Base-by-base conservation (phyloP, 164 flowering plant species). In the Vitis labrusca region DNA sequence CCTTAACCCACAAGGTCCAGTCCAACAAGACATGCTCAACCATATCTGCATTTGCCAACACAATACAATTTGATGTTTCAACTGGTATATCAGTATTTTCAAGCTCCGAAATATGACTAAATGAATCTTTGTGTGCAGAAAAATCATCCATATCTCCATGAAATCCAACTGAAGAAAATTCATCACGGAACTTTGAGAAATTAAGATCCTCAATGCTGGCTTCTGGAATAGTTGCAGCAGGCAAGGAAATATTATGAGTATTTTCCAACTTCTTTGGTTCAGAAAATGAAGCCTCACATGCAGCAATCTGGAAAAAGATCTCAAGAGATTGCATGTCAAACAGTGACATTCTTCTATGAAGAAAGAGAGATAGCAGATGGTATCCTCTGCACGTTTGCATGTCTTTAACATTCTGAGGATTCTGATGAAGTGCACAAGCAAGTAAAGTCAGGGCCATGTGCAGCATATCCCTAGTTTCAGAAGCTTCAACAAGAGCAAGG, bases 1-100 rank as follows among this genome's bases (percentile, higher is more conserved):
- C 89, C 9, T 84, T 82, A 47, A 96, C 99, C 99, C 99, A 96
- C 76, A 96, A 77, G 23, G 99, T 96, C 99, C 99, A 96, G 72
- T 96, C 99, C 83, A 96, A 78, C 76, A 96, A 78, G 47, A 96
- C 94, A 91, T 96, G 99, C 72, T 96, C 97, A 73, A 93, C 97
- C 99, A 96, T 93, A 72, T 96, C 99, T 23, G 95, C 86, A 86
- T 92, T 96, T 57, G 99, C 89, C 61, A 96, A 79, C 37, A 96
- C 98, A 71, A 96, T 86, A 81, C 99, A 96, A 74, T 93, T 96
- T 59, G 98, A 96, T 67, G 91, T 86, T 79, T 93, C 97, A 50
- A 87, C 77, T 1, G 82, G 80, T 69, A 88, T 73, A 61, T 86
- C 97, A 66, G 82, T 72, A 81, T 73, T 83, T 84, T 93, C 98